Conservation (phyloP, 768 basidiomycete species). For the Termitomyces eurrhizus region DNA sequence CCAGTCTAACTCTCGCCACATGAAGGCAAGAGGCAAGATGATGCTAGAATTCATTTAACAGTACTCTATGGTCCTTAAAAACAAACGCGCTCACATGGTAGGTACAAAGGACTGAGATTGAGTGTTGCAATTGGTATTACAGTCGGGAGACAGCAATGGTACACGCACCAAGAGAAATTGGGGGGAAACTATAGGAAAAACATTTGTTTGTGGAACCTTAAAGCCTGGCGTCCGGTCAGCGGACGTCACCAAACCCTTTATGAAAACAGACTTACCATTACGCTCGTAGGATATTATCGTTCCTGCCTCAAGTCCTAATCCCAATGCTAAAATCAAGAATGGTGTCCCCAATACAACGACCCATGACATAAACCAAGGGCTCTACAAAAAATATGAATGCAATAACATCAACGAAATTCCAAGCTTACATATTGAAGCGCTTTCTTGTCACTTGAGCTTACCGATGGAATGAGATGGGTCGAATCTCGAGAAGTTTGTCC, state of each 20-base stretch:
- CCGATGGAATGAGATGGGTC: slow-evolving; percentile 46
- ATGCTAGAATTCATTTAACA: slow-evolving; percentile 24
- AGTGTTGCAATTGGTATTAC: neutral
- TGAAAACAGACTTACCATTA: slow-evolving; percentile 32
- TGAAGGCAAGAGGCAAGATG: slow-evolving; percentile 44
- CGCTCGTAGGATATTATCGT: slow-evolving; percentile 36
- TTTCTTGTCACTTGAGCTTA: slow-evolving; percentile 27
- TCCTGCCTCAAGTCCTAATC: slow-evolving; percentile 44
- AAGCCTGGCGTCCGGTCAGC: slow-evolving; percentile 39
- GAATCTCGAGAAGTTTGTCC: slow-evolving; percentile 37
- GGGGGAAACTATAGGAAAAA: slow-evolving; percentile 44
- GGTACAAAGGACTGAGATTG: slow-evolving; percentile 54
- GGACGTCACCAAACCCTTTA: neutral
- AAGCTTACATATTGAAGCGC: slow-evolving; percentile 41
- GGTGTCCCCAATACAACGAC: slow-evolving; percentile 35
- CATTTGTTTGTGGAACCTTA: slow-evolving; percentile 42
- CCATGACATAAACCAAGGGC: slow-evolving; percentile 31
- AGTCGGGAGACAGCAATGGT: neutral
- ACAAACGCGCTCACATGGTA: slow-evolving; percentile 31
- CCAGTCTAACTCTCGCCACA: slow-evolving; percentile 54
- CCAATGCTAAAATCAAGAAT: slow-evolving; percentile 41
- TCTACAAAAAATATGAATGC: slow-evolving; percentile 17
- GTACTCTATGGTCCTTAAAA: neutral
- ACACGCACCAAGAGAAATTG: slow-evolving; percentile 40
- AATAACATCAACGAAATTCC: neutral